Evolutionary conservation across 1,139 yeast species (phyloP).

Genomic region (Pichia sp.): DNA sequence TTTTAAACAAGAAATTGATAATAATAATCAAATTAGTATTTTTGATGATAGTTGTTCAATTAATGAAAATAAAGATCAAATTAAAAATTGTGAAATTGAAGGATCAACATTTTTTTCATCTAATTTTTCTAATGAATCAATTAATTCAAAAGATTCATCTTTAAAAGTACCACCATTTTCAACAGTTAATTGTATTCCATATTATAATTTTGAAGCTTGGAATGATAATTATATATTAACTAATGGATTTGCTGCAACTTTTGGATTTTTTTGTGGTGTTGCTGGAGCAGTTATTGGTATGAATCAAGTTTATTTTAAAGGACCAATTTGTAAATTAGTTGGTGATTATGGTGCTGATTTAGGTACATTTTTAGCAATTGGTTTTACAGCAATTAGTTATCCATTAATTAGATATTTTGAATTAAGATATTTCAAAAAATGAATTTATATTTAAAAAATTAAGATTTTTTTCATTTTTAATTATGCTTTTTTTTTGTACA

Average conservation of each 20-base stretch:
- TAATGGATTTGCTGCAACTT: conserved; percentile 67
- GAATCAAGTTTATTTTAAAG: conserved; percentile 78
- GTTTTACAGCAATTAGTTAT: conserved; percentile 57
- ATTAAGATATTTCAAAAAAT: conserved; percentile 41
- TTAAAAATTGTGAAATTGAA: conserved; percentile 2
- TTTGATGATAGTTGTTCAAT: too few relatives aligned
- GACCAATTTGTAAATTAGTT: conserved; percentile 56
- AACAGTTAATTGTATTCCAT: conserved; percentile 21
- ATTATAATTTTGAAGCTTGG: conserved; percentile 61
- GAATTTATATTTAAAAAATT: too few relatives aligned
- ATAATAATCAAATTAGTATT: neutral
- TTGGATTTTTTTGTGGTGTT: conserved; percentile 76
- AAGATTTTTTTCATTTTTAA: neutral
- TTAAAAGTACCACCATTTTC: conserved; percentile 17
- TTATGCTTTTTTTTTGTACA: too few relatives aligned
- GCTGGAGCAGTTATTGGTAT: conserved; percentile 86
- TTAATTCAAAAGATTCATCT: neutral
- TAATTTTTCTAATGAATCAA: neutral
- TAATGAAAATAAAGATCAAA: neutral
- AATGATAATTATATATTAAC: conserved; percentile 55
- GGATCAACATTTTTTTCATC: neutral
- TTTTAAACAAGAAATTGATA: neutral
- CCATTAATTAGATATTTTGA: conserved; percentile 63
- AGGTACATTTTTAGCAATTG: conserved; percentile 79
- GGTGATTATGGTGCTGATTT: conserved; percentile 77